Conservation (phyloP, 2,329 filamentous ascomycete genomes). For the Elsinoe perseae region DNA sequence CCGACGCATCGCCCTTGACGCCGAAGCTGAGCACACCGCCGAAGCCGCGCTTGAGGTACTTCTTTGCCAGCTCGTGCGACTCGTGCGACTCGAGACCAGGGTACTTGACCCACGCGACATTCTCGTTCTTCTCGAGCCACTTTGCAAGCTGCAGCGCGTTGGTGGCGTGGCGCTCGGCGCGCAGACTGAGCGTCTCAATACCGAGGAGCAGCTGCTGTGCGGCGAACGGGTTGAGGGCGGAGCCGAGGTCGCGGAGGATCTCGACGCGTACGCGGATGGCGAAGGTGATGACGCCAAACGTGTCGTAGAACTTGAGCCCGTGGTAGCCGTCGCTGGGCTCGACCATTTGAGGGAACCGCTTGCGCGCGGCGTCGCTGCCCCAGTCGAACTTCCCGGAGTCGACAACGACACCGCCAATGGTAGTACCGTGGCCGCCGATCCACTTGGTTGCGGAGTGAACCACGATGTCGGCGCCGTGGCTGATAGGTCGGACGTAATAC, state of each 20-base stretch:
- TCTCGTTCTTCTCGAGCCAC: conserved; percentile 74
- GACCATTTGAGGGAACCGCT: conserved; percentile 83
- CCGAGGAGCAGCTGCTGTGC: conserved; percentile 88
- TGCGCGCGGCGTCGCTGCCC: conserved; percentile 52
- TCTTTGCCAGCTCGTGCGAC: conserved; percentile 73
- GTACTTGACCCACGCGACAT: conserved; percentile 91
- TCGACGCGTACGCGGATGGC: conserved; percentile 82
- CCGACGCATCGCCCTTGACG: conserved; percentile 77
- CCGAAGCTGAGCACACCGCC: conserved; percentile 91
- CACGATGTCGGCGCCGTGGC: conserved; percentile 60
- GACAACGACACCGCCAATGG: conserved; percentile 76
- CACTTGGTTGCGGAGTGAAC: conserved; percentile 74
- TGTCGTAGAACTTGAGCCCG: conserved; percentile 89
- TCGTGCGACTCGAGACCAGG: conserved; percentile 77
- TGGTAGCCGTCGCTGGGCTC: conserved; percentile 87
- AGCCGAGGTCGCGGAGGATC: conserved; percentile 78
- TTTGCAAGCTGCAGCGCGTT: conserved; percentile 73
- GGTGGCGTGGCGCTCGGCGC: conserved; percentile 75
- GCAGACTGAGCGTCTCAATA: conserved; percentile 79
- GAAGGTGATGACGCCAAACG: conserved; percentile 75
- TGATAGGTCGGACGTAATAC: conserved; percentile 78
- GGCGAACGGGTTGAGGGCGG: conserved; percentile 77
- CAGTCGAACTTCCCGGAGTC: conserved; percentile 92
- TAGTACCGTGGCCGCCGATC: conserved; percentile 94
- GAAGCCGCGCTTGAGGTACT: conserved; percentile 75